phyloP scores from a whole-genome alignment of 345 rosid species.

The Salix viminalis region DNA sequence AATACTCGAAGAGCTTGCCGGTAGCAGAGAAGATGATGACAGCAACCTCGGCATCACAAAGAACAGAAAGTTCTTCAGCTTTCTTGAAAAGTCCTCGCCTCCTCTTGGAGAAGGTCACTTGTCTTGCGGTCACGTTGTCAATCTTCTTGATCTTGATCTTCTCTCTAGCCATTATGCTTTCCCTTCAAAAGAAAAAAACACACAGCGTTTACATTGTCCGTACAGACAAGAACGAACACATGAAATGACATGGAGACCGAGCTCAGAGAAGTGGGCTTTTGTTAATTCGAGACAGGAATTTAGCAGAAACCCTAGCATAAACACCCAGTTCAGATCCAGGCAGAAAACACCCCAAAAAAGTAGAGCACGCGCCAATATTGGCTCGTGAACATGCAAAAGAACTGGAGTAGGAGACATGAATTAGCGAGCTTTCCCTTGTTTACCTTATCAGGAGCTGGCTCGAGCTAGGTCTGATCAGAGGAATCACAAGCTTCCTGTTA shows the following conservation, averaged over 20 bases:
- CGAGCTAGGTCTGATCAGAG: conserved; percentile 12
- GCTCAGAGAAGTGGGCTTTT: background rate
- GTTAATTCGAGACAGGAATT: background rate
- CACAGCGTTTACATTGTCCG: background rate
- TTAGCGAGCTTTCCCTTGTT: background rate
- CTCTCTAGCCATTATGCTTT: conserved; percentile 43
- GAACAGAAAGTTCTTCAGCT: conserved; percentile 54
- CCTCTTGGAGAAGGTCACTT: conserved; percentile 57
- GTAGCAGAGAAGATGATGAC: conserved; percentile 50
- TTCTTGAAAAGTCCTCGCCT: conserved; percentile 53
- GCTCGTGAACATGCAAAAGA: conserved; percentile 20
- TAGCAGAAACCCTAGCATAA: conserved; percentile 36
- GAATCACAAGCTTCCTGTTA: conserved; percentile 15
- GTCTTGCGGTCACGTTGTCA: conserved; percentile 50
- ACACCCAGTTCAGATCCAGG: conserved; percentile 32
- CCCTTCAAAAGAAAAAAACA: background rate
- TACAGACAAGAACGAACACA: background rate
- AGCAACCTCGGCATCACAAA: conserved; percentile 54
- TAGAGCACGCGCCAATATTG: conserved; percentile 11
- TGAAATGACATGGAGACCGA: background rate
- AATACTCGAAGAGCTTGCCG: conserved; percentile 47
- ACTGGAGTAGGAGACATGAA: background rate
- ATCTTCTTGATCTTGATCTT: conserved; percentile 52
- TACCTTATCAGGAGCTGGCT: conserved; percentile 11
- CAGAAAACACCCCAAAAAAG: conserved; percentile 6